A percentile compares a stretch with the other conserved stretches of the same genome.
Conservation (phyloP, 805 yeast genomes). For the Saturnispora kantuleensis region DNA sequence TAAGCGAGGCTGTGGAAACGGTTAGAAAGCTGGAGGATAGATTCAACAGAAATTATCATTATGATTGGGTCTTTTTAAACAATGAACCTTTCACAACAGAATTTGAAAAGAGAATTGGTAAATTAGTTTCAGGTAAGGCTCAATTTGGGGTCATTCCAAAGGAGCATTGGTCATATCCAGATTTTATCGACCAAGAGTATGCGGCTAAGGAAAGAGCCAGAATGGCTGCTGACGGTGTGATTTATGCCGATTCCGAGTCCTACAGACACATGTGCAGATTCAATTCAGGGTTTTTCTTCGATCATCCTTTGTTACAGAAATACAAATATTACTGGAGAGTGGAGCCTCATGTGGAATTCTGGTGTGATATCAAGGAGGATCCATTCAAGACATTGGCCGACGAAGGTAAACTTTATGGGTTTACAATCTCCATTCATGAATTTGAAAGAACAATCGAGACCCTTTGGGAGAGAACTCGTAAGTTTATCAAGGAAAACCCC, state of each 20-base stretch:
- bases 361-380: slow-evolving; percentile 55
- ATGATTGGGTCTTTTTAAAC: slow-evolving; percentile 90
- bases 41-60: slow-evolving; percentile 64
- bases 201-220: slow-evolving; percentile 55
- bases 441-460: slow-evolving; percentile 45
- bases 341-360: slow-evolving; percentile 55
- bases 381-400: slow-evolving; percentile 50
- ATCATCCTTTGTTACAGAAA: slow-evolving; percentile 45
- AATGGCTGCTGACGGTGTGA: slow-evolving; percentile 35
- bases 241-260: slow-evolving; percentile 32
- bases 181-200: slow-evolving; percentile 60
- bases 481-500: slow-evolving; percentile 36
- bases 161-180: slow-evolving; percentile 86
- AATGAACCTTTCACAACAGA: slow-evolving; percentile 67
- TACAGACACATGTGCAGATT: slow-evolving; percentile 42
- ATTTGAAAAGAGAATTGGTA: slow-evolving; percentile 45
- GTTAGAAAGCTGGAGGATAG: slow-evolving; percentile 68
- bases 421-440: slow-evolving; percentile 57
- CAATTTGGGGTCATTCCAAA: slow-evolving; percentile 63
- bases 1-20: slow-evolving; percentile 46
- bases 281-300: slow-evolving; percentile 44
- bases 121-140: slow-evolving; percentile 54
- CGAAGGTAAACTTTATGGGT: slow-evolving; percentile 53
- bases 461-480: slow-evolving; percentile 47
- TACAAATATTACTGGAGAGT: slow-evolving; percentile 71